phyloP scores from a whole-genome alignment of 345 rosid genomes.

The Dipteronia sinensis region DNA sequence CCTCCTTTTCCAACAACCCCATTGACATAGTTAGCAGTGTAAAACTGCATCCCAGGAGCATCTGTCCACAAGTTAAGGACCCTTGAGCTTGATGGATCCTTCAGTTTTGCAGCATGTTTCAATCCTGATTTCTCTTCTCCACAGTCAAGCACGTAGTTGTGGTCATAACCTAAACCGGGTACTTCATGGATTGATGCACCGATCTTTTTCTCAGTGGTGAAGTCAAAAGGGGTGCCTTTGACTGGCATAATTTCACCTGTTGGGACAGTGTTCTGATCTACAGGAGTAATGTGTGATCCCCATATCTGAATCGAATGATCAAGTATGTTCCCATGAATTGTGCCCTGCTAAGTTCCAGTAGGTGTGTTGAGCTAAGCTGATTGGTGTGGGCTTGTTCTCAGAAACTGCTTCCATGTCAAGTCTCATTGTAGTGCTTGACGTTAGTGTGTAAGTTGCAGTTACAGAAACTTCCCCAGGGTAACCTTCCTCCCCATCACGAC shows the following conservation, averaged over 20 bases:
- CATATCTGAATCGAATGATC: constrained; percentile 73
- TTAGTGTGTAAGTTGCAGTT: constrained; percentile 72
- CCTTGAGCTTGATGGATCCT: constrained; percentile 65
- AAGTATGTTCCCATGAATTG: constrained; percentile 67
- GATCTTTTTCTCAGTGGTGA: constrained; percentile 69
- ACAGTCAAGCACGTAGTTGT: constrained; percentile 76
- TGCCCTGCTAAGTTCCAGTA: constrained; percentile 95
- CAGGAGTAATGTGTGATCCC: constrained; percentile 84
- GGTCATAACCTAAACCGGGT: constrained; percentile 81
- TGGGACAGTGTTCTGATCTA: constrained; percentile 75
- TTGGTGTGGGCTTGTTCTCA: constrained; percentile 72
- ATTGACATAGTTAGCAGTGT: constrained; percentile 78
- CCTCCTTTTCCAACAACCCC: constrained; percentile 78
- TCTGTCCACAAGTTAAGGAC: constrained; percentile 82
- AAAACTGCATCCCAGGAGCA: constrained; percentile 88
- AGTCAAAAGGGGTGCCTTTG: constrained; percentile 84
- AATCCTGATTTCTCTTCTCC: constrained; percentile 71
- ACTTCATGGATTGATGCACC: constrained; percentile 70
- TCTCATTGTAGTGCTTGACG: constrained; percentile 69
- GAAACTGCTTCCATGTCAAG: constrained; percentile 94
- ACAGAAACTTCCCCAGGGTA: constrained; percentile 84
- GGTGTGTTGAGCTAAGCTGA: constrained; percentile 93
- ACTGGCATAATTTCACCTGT: constrained; percentile 79
- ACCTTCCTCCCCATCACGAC: constrained; percentile 91
- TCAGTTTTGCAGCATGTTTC: constrained; percentile 69